A percentile compares a stretch with the other conserved stretches of the same genome.
Evolutionary conservation across 1,284 basidiomycete species (phyloP).

Genomic region (Polyporus tsugae): DNA sequence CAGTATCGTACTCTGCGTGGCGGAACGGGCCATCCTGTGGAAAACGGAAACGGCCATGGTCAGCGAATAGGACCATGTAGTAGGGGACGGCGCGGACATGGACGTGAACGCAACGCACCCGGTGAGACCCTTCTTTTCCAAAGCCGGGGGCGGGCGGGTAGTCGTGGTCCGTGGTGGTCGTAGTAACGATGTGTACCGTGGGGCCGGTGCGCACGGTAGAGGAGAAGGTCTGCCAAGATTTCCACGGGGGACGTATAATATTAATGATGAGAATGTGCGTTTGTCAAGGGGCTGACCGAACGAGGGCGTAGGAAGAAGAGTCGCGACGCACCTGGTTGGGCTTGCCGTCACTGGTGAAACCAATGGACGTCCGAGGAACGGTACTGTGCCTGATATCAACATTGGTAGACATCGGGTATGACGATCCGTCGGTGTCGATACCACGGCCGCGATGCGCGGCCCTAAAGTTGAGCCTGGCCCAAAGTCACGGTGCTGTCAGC

Average conservation of each 20-base stretch:
- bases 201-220: constrained; percentile 2
- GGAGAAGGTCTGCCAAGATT: neutral
- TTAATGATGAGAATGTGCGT: neutral
- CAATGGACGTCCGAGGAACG: neutral
- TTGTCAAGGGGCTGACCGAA: neutral
- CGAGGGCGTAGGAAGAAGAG: neutral
- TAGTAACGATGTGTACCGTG: constrained; percentile 25
- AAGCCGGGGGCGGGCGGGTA: neutral
- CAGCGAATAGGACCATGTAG: no score
- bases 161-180: constrained; percentile 19
- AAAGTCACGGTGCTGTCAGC: no score
- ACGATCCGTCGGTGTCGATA: constrained; percentile 16
- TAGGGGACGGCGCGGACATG: no score
- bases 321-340: constrained; percentile 5
- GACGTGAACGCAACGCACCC: neutral
- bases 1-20: neutral
- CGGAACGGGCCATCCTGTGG: neutral
- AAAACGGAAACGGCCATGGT: no score
- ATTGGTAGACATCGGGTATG: constrained; percentile 5
- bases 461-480: constrained; percentile 23
- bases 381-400: neutral
- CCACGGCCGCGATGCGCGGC: constrained; percentile 21
- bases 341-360: constrained; percentile 10
- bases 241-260: neutral
- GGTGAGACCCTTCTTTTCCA: neutral